These are phyloP conservation scores for Trametes sp. DNA, from an alignment of 1,284 basidiomycete species.

Conservation along the genomic window DNA sequence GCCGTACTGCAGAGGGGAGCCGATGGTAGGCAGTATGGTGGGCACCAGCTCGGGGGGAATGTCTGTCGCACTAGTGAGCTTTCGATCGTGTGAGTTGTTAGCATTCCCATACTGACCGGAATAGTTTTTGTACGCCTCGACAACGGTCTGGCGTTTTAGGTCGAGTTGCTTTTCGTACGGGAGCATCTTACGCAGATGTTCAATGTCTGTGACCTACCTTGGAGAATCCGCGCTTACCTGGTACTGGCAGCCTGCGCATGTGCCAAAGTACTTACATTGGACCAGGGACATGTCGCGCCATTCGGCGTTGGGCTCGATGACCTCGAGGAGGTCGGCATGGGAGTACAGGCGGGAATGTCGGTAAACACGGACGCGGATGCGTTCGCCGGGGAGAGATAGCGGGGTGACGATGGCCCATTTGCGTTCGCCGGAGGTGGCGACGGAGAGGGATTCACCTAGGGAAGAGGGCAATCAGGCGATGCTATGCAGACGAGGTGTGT, in stretches of 20 bases:
- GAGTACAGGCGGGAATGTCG: slow-evolving; percentile 74
- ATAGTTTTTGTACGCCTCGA: slow-evolving; percentile 85
- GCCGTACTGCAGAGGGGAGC: slow-evolving; percentile 87
- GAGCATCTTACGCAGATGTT: slow-evolving; percentile 68
- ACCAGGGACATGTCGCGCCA: slow-evolving; percentile 72
- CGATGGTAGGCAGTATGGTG: slow-evolving; percentile 76
- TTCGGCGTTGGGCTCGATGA: slow-evolving; percentile 70
- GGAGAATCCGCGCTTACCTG: slow-evolving; percentile 53
- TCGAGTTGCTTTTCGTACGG: slow-evolving; percentile 88
- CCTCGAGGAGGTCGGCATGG: slow-evolving; percentile 76
- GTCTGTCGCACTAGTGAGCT: slow-evolving; percentile 45
- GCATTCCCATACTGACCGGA: slow-evolving; percentile 55
- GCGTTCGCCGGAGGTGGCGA: slow-evolving; percentile 54
- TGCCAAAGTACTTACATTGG: slow-evolving; percentile 87
- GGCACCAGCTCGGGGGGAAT: slow-evolving; percentile 70
- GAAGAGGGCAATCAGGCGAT: slow-evolving; percentile 1
- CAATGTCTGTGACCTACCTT: not conserved
- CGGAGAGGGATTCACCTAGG: slow-evolving; percentile 77
- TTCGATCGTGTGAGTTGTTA: not conserved
- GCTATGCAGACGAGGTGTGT: not conserved
- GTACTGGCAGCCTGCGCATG: slow-evolving; percentile 83
- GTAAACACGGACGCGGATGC: slow-evolving; percentile 75
- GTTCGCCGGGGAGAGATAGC: slow-evolving; percentile 85
- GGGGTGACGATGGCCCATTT: slow-evolving; percentile 87
- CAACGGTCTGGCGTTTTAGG: slow-evolving; percentile 88